A percentile compares a stretch with the other conserved stretches of the same genome.
These are phyloP conservation scores for Cytospora chrysosperma DNA, from an alignment of 2,329 filamentous ascomycete species.

Conservation along the genomic window DNA sequence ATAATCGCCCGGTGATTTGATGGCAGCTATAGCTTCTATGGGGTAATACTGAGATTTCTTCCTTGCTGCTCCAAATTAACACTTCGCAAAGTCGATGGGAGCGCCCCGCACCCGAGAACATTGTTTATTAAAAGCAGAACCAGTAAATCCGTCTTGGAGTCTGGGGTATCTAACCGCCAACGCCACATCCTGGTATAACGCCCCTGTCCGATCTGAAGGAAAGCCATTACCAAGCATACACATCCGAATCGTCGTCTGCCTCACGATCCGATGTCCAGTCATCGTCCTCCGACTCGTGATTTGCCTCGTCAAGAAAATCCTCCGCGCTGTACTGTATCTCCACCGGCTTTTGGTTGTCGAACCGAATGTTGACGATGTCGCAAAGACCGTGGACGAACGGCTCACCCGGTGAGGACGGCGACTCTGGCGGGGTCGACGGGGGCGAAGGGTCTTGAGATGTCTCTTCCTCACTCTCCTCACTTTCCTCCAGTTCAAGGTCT, in stretches of 20 bases:
- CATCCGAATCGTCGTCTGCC: constrained; percentile 60
- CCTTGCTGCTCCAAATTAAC: not conserved
- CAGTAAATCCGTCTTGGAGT: constrained; percentile 8
- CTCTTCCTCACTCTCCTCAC: constrained; percentile 24
- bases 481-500: constrained; percentile 20
- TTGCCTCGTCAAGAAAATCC: constrained; percentile 63
- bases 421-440: constrained; percentile 14
- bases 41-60: not conserved
- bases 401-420: constrained; percentile 10
- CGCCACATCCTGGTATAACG: constrained; percentile 7
- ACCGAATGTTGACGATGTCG: constrained; percentile 65
- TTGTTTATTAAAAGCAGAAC: not conserved
- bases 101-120: not conserved
- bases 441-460: constrained; percentile 12
- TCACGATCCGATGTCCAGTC: constrained; percentile 48
- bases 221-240: constrained; percentile 18
- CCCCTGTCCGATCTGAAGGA: not conserved
- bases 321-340: constrained; percentile 69
- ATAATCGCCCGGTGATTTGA: not conserved
- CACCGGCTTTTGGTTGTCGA: constrained; percentile 73
- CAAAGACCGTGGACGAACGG: constrained; percentile 66
- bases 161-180: constrained; percentile 18
- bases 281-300: constrained; percentile 54
- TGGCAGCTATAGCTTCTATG: not conserved
- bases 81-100: not conserved